Evolutionary conservation across 345 rosid genomes (phyloP).

Genomic region (Eucalyptus marginata): DNA sequence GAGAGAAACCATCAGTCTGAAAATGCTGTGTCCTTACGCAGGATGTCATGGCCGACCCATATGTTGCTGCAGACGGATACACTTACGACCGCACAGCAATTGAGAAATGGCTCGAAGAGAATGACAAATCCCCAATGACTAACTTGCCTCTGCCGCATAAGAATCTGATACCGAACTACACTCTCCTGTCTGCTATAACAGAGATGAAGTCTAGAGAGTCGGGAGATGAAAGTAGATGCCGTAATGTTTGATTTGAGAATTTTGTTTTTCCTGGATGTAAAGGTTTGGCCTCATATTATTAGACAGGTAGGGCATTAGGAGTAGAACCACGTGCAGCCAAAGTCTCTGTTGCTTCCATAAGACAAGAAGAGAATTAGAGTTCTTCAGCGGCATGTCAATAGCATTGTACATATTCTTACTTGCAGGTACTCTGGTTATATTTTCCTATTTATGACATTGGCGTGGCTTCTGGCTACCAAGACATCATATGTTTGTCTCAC

Average conservation of each 20-base stretch:
- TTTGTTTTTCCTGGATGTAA: background rate
- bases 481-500: background rate
- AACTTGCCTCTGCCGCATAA: constrained; percentile 28
- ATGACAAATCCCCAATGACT: constrained; percentile 61
- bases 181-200: constrained; percentile 49
- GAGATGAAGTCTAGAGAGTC: constrained; percentile 46
- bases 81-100: constrained; percentile 70
- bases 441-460: background rate
- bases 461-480: background rate
- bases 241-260: background rate
- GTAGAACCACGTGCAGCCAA: background rate
- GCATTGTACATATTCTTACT: background rate
- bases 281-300: background rate
- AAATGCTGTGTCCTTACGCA: constrained; percentile 5
- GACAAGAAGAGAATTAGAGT: background rate
- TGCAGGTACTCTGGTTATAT: background rate
- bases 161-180: constrained; percentile 52
- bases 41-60: constrained; percentile 77
- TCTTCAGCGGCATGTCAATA: background rate
- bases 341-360: background rate
- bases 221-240: background rate
- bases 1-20: background rate
- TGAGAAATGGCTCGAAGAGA: constrained; percentile 50
- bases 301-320: background rate
- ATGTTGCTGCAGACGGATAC: constrained; percentile 86